Percentiles rank a stretch among this genome's conserved stretches.
These are phyloP conservation scores for Protomyces pachydermus DNA, from an alignment of 1,139 yeast genomes.

Conservation along the genomic window DNA sequence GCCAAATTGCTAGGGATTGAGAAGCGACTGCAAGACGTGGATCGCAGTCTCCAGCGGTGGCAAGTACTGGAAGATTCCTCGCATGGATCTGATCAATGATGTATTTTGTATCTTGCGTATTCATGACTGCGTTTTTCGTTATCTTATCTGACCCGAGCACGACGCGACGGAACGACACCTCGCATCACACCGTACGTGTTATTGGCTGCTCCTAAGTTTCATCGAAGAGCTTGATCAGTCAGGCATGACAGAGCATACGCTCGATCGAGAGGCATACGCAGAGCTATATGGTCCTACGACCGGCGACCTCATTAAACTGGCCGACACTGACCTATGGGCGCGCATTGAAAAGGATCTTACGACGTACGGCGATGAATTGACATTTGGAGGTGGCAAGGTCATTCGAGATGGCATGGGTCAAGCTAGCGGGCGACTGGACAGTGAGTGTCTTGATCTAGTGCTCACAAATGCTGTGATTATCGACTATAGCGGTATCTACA, in stretches of 20 bases:
- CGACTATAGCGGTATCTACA: conserved; percentile 29
- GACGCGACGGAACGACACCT: background rate
- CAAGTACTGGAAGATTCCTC: background rate
- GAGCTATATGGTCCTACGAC: conserved; percentile 28
- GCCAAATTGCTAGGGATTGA: background rate
- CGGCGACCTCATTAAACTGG: conserved; percentile 27
- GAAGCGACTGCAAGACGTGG: background rate
- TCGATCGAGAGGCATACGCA: conserved; percentile 27
- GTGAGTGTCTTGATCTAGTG: conserved; percentile 26
- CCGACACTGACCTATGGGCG: conserved; percentile 28
- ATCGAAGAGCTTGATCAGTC: background rate
- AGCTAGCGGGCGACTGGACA: conserved; percentile 23
- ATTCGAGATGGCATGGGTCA: conserved; percentile 31
- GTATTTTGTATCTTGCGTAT: background rate
- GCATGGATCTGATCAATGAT: background rate
- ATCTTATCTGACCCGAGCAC: background rate
- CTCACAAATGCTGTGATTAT: conserved; percentile 28
- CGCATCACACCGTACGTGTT: background rate
- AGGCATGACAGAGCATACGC: background rate
- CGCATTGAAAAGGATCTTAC: conserved; percentile 28
- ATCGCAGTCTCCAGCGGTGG: background rate
- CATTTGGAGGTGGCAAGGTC: conserved; percentile 30
- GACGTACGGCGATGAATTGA: conserved; percentile 28
- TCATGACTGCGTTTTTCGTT: background rate
- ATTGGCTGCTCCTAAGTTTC: background rate